These are phyloP conservation scores for Ustilago hordei DNA, from an alignment of 1,284 basidiomycete species.

Conservation along the genomic window DNA sequence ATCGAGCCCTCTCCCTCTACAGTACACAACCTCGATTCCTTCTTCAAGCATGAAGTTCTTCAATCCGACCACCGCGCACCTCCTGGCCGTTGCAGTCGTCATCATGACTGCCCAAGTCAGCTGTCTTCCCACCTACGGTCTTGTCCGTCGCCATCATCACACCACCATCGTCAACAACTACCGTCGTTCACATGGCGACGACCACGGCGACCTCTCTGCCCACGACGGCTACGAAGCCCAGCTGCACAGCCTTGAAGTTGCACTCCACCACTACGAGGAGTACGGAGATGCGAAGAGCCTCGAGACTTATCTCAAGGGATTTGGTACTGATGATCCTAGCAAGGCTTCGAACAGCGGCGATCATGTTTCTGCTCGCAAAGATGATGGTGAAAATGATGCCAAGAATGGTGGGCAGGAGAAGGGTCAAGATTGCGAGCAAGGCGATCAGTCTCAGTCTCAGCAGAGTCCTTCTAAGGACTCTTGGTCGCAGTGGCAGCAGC, in stretches of 20 bases:
- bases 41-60: background rate
- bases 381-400: background rate
- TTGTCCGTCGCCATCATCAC: background rate
- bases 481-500: background rate
- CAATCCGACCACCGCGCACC: background rate
- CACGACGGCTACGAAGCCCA: conserved; percentile 32
- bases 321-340: background rate
- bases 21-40: background rate
- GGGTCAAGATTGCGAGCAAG: conserved; percentile 10
- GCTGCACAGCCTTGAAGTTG: conserved; percentile 24
- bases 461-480: conserved; percentile 3
- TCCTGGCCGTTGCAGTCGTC: background rate
- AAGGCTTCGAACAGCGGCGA: background rate
- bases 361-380: background rate
- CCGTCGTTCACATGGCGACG: conserved; percentile 4
- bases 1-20: background rate
- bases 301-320: conserved; percentile 28
- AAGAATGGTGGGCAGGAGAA: background rate
- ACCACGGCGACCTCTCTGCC: conserved; percentile 12
- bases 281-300: conserved; percentile 36
- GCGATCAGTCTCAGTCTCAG: conserved; percentile 6
- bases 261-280: conserved; percentile 36
- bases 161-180: background rate
- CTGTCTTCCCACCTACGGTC: background rate
- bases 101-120: background rate